Base-by-base conservation (phyloP, 1,284 basidiomycete genomes). In the Ceratorhiza oryzae-sativae region DNA sequence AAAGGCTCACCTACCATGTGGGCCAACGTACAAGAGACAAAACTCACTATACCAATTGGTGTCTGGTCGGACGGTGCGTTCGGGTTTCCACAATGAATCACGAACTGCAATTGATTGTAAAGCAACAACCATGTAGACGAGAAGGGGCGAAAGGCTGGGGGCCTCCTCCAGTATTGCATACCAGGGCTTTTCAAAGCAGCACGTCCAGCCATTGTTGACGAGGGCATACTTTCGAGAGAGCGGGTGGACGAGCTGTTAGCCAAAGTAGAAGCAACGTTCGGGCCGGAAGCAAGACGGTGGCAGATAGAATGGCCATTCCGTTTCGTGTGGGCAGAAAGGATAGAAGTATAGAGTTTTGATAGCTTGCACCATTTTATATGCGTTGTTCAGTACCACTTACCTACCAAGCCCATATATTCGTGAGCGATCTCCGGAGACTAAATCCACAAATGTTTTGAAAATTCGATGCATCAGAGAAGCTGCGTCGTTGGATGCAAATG, bases 281-380 rank as follows among this genome's bases (percentile, higher is more conserved):
- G 53, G 34, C 32, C 34, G 25, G 63, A 67, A 15, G 63, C 46
- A 39, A 30, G 18, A 10, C 32, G 36, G 34, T 67, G 63, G 63
- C 48, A 67, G 39, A n/a, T 67, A 20, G 39, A 58, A 42, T 53
- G 51, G 30, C 65, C 65, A 10, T 70, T 58, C 39, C 30, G 55
- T 70, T 70, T 70, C 13, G 65, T 58, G 6, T 70, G 65, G 65
- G 65, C 65, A 2, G 45, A 42, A 12, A 70, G 48, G 32, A 12
- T 13, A 8, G 20, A 41, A 13, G 25, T 2, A 59, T n/a, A 49
- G 18, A n/a, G n/a, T n/a, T 6, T 49, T n/a, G 15, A 49, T 49
- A 25, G 46, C n/a, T n/a, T n/a, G n/a, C n/a, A n/a, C n/a, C n/a
- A n/a, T n/a, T n/a, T n/a, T n/a, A n/a, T n/a, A n/a, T n/a, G n/a